Evolutionary conservation across 495 filamentous ascomycete species (phyloP).

Genomic region (Aspergillus heteromorphus): DNA sequence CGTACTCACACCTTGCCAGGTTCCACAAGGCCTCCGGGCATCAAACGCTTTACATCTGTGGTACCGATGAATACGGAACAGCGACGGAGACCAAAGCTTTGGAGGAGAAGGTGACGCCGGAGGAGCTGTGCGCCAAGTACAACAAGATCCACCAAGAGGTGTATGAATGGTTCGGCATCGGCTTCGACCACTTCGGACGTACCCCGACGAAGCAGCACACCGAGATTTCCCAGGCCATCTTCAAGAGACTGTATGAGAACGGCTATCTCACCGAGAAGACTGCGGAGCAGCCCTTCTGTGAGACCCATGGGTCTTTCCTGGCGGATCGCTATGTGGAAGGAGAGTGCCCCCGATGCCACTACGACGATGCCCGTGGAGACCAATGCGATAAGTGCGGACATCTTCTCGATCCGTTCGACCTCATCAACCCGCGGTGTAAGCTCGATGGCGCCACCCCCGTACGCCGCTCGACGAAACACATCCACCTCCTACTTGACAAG

Average conservation of each 20-base stretch:
- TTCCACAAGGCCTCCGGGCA: conserved; percentile 66
- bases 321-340: conserved; percentile 94
- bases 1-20: conserved; percentile 29
- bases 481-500: conserved; percentile 76
- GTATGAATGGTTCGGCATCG: conserved; percentile 85
- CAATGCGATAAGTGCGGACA: conserved; percentile 85
- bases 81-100: conserved; percentile 80
- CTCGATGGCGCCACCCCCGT: conserved; percentile 75
- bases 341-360: conserved; percentile 73
- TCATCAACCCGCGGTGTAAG: conserved; percentile 62
- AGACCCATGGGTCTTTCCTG: conserved; percentile 75
- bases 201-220: conserved; percentile 80
- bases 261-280: conserved; percentile 78
- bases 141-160: conserved; percentile 76
- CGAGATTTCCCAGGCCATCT: conserved; percentile 80
- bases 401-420: conserved; percentile 71
- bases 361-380: conserved; percentile 76
- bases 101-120: conserved; percentile 61
- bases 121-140: conserved; percentile 80
- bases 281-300: conserved; percentile 78
- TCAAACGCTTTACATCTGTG: conserved; percentile 51
- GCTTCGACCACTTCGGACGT: conserved; percentile 79
- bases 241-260: conserved; percentile 69
- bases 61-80: conserved; percentile 70
- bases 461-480: conserved; percentile 62